Conservation (phyloP, 495 filamentous ascomycete genomes). For the Pyronema omphalodes region DNA sequence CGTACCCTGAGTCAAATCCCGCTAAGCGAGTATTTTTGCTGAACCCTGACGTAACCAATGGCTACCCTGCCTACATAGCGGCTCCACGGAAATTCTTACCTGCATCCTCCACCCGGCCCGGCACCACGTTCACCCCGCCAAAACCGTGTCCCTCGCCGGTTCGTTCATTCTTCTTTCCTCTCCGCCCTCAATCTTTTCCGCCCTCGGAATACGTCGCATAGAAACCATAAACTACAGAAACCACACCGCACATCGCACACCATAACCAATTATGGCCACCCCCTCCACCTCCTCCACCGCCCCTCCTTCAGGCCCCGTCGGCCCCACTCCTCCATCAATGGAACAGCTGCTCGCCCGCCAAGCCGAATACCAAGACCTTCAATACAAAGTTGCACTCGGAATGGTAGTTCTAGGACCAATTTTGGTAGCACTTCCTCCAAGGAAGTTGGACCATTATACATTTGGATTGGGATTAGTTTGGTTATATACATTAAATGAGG, state of each 20-base stretch:
- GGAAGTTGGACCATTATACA: conserved; percentile 54
- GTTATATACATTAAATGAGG: conserved; percentile 45
- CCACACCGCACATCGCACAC: neutral
- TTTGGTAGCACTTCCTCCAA: conserved; percentile 56
- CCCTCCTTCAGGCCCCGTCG: neutral
- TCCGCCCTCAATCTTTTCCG: too few species aligned
- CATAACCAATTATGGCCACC: neutral
- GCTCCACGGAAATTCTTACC: too few species aligned
- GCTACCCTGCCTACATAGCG: too few species aligned
- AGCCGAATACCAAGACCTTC: conserved; percentile 33
- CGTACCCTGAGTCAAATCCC: too few species aligned
- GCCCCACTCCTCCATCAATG: neutral
- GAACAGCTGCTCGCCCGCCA: conserved; percentile 5
- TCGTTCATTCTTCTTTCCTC: too few species aligned
- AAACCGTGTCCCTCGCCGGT: too few species aligned
- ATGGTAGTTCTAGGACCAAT: conserved; percentile 51
- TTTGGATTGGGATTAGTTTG: conserved; percentile 42
- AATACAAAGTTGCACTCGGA: conserved; percentile 41
- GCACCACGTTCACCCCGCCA: too few species aligned
- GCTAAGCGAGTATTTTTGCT: too few species aligned
- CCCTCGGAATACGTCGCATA: too few species aligned
- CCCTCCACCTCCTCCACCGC: conserved; percentile 1
- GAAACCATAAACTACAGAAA: neutral
- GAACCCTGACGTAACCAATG: too few species aligned
- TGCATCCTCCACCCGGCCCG: too few species aligned